phyloP scores from a whole-genome alignment of 75 land plant genomes.

The Picea sitchensis region DNA sequence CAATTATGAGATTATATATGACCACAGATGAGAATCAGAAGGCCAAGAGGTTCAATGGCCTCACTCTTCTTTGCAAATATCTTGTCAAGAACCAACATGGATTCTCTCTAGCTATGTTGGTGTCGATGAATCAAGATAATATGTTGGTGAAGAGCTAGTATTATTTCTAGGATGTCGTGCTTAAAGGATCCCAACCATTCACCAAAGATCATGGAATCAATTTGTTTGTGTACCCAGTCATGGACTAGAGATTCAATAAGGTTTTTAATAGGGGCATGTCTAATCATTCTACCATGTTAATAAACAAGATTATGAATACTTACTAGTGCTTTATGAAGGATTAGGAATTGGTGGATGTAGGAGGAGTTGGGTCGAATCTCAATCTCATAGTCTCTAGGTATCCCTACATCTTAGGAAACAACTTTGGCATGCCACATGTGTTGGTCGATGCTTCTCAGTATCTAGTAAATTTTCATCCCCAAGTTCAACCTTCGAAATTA shows the following conservation, averaged over 20 bases:
- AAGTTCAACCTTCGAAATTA: too few species aligned
- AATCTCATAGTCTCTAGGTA: conserved; percentile 23
- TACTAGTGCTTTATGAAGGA: not conserved
- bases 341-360: conserved; percentile 28
- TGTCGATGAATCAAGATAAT: too few species aligned
- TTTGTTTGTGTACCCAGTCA: conserved; percentile 14
- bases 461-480: not conserved
- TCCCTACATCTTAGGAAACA: conserved; percentile 35
- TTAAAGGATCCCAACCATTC: too few species aligned
- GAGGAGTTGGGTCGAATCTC: conserved; percentile 33
- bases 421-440: conserved; percentile 47
- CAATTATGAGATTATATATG: too few species aligned
- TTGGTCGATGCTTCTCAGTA: conserved; percentile 20
- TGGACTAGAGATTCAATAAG: conserved; percentile 13
- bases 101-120: too few species aligned
- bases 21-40: too few species aligned
- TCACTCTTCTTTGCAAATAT: too few species aligned
- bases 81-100: too few species aligned
- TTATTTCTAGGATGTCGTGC: too few species aligned
- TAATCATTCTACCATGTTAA: not conserved
- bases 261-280: conserved; percentile 30
- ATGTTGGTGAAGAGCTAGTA: too few species aligned
- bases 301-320: conserved; percentile 16
- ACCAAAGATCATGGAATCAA: conserved; percentile 25
- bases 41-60: too few species aligned